Percentiles rank a stretch among this genome's conserved stretches.
phyloP scores from a whole-genome alignment of 768 basidiomycete species.

The Crepidotus variabilis region DNA sequence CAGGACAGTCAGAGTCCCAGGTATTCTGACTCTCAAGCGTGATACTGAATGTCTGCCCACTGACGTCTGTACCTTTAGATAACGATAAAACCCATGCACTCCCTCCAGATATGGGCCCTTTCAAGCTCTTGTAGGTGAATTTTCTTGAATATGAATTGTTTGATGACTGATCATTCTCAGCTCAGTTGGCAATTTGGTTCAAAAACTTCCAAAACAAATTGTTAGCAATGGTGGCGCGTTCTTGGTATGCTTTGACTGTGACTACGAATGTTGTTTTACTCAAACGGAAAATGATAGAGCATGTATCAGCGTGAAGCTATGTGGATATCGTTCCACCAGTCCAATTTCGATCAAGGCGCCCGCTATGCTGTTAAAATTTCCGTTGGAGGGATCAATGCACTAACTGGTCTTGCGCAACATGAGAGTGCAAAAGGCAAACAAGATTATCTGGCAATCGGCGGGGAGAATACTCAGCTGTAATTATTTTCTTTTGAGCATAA shows the following conservation, averaged over 20 bases:
- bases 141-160: not conserved
- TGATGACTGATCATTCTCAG: too few relatives aligned
- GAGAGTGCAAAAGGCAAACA: conserved; percentile 14
- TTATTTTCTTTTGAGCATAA: not conserved
- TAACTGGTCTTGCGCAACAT: conserved; percentile 19
- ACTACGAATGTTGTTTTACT: not conserved
- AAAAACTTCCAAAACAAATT: conserved; percentile 15
- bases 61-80: not conserved
- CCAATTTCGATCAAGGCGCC: not conserved
- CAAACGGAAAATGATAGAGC: conserved; percentile 8
- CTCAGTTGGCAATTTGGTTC: conserved; percentile 12
- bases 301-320: conserved; percentile 27
- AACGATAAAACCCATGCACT: conserved; percentile 14
- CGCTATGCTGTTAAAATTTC: conserved; percentile 22
- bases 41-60: not conserved
- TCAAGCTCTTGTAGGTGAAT: conserved; percentile 16
- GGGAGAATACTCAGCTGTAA: conserved; percentile 14
- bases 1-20: not conserved
- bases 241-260: conserved; percentile 16
- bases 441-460: conserved; percentile 18
- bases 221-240: conserved; percentile 20
- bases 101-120: conserved; percentile 20
- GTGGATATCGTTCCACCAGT: conserved; percentile 22
- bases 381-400: conserved; percentile 24
- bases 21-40: not conserved